These are phyloP conservation scores for Coprinopsis sp. DNA, from an alignment of 768 basidiomycete species.

Conservation along the genomic window DNA sequence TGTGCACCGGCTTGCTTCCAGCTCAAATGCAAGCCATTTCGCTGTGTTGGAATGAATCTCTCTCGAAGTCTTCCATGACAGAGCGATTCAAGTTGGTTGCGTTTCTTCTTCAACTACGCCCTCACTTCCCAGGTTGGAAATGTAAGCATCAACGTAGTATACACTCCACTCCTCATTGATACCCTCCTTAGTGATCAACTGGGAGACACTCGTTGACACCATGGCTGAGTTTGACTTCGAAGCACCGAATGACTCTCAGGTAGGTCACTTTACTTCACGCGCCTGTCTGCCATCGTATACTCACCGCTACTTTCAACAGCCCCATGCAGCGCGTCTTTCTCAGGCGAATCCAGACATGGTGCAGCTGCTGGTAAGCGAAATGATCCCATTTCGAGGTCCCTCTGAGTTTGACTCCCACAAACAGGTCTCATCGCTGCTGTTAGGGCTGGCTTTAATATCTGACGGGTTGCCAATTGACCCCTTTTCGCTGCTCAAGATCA, in stretches of 20 bases:
- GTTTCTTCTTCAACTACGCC: conserved; percentile 64
- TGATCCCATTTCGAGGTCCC: conserved; percentile 30
- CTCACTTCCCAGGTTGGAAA: conserved; percentile 66
- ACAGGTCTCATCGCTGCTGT: conserved; percentile 53
- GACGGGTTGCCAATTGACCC: conserved; percentile 55
- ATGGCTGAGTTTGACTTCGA: conserved; percentile 52
- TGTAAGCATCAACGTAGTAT: conserved; percentile 30
- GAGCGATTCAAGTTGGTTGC: conserved; percentile 55
- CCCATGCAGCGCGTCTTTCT: conserved; percentile 7
- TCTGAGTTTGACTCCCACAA: not conserved
- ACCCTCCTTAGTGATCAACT: conserved; percentile 49
- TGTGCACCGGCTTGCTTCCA: conserved; percentile 56
- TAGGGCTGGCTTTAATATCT: conserved; percentile 63
- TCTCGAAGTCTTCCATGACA: conserved; percentile 48
- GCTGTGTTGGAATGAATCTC: conserved; percentile 60
- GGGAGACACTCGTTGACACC: conserved; percentile 56
- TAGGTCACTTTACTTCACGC: conserved; percentile 28
- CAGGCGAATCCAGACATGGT: conserved; percentile 43
- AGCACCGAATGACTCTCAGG: conserved; percentile 29
- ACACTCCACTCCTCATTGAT: conserved; percentile 1
- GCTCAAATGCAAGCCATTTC: conserved; percentile 64
- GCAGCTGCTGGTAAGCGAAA: conserved; percentile 23
- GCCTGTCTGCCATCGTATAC: not conserved
- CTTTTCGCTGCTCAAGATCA: conserved; percentile 54
- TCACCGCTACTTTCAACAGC: not conserved